phyloP scores from a whole-genome alignment of 768 basidiomycete genomes.

The Mycena vitilis region DNA sequence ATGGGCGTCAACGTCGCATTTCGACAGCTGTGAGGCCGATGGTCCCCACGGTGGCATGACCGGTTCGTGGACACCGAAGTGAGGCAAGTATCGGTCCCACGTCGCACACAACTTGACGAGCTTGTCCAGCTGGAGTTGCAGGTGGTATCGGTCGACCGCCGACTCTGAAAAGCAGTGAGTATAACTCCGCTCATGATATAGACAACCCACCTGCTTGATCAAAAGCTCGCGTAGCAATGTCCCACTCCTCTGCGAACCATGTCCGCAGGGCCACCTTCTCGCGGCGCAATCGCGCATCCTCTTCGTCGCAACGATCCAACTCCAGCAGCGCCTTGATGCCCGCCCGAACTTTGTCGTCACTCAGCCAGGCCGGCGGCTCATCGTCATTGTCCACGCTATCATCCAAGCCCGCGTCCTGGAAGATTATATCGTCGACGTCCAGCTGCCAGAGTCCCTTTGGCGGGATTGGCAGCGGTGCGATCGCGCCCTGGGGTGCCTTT shows the following conservation, averaged over 20 bases:
- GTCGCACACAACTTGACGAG: not conserved
- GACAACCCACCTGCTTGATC: not conserved
- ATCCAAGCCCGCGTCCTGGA: slow-evolving; percentile 5
- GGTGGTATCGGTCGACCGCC: not conserved
- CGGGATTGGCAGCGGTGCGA: not conserved
- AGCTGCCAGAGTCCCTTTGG: not conserved
- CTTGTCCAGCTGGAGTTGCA: not conserved
- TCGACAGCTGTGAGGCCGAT: not conserved
- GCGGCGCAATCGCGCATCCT: slow-evolving; percentile 25
- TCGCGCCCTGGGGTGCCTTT: not conserved
- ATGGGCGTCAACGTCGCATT: not conserved
- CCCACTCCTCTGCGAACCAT: slow-evolving; percentile 30
- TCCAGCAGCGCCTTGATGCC: slow-evolving; percentile 47
- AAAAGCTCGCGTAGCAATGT: not conserved
- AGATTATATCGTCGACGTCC: slow-evolving; percentile 6
- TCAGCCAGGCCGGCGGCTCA: slow-evolving; percentile 42
- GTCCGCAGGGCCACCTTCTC: slow-evolving; percentile 36
- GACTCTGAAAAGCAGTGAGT: not conserved
- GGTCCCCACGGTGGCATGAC: not conserved
- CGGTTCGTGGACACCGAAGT: not conserved
- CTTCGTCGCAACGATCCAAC: slow-evolving; percentile 36
- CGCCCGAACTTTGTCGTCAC: slow-evolving; percentile 39
- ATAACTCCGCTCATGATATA: not conserved
- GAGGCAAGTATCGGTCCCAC: not conserved
- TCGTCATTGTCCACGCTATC: slow-evolving; percentile 31